Evolutionary conservation across 805 yeast genomes (phyloP).

Genomic region (Lachancea lanzarotensis): DNA sequence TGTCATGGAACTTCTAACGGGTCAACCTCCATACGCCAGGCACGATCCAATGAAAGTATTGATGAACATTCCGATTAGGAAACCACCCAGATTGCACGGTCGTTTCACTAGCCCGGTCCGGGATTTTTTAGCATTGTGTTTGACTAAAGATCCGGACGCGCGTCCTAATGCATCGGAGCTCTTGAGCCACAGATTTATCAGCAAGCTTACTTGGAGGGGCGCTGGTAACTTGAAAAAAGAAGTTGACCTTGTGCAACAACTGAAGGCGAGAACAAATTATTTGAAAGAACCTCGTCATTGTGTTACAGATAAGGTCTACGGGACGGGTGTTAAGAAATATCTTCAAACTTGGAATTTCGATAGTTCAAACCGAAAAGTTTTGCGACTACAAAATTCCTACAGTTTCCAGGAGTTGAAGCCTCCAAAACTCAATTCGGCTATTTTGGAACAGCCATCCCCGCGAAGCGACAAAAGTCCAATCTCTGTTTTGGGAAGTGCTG

Average conservation of each 20-base stretch:
- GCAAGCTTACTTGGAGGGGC: constrained; percentile 28
- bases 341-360: constrained; percentile 6
- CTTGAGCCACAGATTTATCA: constrained; percentile 48
- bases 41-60: constrained; percentile 73
- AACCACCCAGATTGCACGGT: constrained; percentile 28
- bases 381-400: constrained; percentile 1
- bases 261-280: constrained; percentile 20
- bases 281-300: constrained; percentile 36
- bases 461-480: constrained; percentile 8
- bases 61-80: constrained; percentile 34
- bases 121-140: constrained; percentile 57
- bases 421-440: background rate
- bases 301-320: constrained; percentile 28
- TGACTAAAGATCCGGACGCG: constrained; percentile 55
- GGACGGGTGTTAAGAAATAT: constrained; percentile 11
- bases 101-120: constrained; percentile 33
- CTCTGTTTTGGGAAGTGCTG: constrained; percentile 6
- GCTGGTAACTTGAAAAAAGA: constrained; percentile 37
- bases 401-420: background rate
- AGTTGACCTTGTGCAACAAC: constrained; percentile 32
- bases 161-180: constrained; percentile 60
- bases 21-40: constrained; percentile 72
- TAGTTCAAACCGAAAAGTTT: background rate
- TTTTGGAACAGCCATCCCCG: constrained; percentile 4
- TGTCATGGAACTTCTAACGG: constrained; percentile 74